These are phyloP conservation scores for Quercus tomentella DNA, from an alignment of 331 rosid genomes.

Conservation along the genomic window DNA sequence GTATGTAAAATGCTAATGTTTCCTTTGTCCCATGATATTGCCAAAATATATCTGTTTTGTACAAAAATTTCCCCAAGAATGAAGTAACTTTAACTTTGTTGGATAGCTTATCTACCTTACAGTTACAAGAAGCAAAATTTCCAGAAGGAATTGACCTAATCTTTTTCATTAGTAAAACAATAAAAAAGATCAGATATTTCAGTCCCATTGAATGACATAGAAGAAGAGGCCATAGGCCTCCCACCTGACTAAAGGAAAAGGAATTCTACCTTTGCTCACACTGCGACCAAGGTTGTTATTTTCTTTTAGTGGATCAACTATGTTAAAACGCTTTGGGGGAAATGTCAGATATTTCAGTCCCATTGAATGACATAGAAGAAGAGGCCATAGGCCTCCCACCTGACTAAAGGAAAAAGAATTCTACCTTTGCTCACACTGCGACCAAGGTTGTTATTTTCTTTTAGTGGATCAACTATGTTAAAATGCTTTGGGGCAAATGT, in stretches of 20 bases:
- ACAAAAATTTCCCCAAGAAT: not conserved
- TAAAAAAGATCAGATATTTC: not conserved
- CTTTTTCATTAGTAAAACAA: not conserved
- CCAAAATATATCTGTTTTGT: not conserved
- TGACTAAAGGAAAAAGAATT: conserved; percentile 2
- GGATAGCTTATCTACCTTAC: not conserved
- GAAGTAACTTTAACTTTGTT: not conserved
- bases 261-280: conserved; percentile 47
- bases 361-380: not conserved
- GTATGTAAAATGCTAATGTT: not conserved
- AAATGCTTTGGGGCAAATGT: conserved; percentile 77
- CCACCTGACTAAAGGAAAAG: not conserved
- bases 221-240: not conserved
- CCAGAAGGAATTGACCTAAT: not conserved
- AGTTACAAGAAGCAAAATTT: not conserved
- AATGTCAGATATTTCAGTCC: conserved; percentile 24
- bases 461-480: conserved; percentile 86
- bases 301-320: conserved; percentile 88
- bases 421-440: conserved; percentile 66
- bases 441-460: conserved; percentile 93
- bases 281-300: conserved; percentile 94
- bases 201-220: not conserved
- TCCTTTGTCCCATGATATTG: not conserved
- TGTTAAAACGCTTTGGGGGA: conserved; percentile 77
- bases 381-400: not conserved